Evolutionary conservation across 2,329 filamentous ascomycete species (phyloP).

Genomic region (Pleomassaria siparia): DNA sequence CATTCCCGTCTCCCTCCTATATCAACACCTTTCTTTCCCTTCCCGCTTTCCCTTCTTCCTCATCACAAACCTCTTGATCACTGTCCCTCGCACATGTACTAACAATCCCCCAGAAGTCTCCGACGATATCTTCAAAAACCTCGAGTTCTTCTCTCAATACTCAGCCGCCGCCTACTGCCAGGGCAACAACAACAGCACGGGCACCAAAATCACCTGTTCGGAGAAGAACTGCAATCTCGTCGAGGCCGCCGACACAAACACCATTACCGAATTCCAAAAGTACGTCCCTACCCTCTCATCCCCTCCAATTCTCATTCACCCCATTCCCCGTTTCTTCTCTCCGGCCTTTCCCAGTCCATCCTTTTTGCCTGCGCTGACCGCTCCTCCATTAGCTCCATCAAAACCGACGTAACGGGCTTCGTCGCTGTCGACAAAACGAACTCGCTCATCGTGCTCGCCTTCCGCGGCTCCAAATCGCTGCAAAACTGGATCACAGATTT

Average conservation of each 20-base stretch:
- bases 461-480: conserved; percentile 61
- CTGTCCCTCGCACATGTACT: neutral
- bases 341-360: no score
- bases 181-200: conserved; percentile 49
- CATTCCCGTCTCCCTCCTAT: neutral
- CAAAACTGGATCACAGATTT: conserved; percentile 65
- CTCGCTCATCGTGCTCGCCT: conserved; percentile 59
- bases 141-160: conserved; percentile 55
- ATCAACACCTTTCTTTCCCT: neutral
- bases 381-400: conserved; percentile 23
- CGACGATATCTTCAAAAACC: conserved; percentile 41
- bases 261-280: conserved; percentile 53
- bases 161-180: conserved; percentile 57
- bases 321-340: no score
- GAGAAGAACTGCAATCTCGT: conserved; percentile 52
- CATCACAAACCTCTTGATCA: neutral
- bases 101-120: conserved; percentile 38
- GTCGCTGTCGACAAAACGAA: conserved; percentile 51
- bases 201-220: conserved; percentile 48
- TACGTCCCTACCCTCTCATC: conserved; percentile 26
- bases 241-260: conserved; percentile 48
- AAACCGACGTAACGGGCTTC: conserved; percentile 51
- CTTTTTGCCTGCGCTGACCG: conserved; percentile 3
- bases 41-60: neutral
- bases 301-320: neutral